phyloP scores from a whole-genome alignment of 116 monocot genomes.

The Zostera marina region DNA sequence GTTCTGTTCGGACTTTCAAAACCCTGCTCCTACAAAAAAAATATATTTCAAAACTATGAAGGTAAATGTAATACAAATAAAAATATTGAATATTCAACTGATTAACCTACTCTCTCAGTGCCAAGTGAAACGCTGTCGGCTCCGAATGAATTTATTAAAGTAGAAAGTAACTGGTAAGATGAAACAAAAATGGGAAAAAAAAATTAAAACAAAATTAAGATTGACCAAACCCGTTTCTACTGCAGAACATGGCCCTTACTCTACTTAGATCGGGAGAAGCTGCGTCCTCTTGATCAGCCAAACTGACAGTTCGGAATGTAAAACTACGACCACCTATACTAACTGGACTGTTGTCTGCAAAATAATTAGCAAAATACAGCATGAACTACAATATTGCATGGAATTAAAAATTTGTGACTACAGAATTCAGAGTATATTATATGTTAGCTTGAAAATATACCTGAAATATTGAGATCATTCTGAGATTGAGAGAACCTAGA shows the following conservation, averaged over 20 bases:
- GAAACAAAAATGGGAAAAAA: neutral
- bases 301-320: conserved; percentile 64
- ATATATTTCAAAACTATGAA: neutral
- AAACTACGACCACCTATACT: conserved; percentile 24
- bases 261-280: conserved; percentile 33
- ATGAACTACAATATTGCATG: neutral
- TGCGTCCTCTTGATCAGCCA: conserved; percentile 37
- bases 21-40: conserved; percentile 23
- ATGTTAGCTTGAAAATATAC: too few relatives aligned
- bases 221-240: too few relatives aligned
- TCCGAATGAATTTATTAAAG: conserved; percentile 16
- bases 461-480: too few relatives aligned
- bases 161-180: conserved; percentile 17
- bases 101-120: conserved; percentile 7
- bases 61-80: neutral
- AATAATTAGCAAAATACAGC: neutral
- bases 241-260: conserved; percentile 15
- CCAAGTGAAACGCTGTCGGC: conserved; percentile 6
- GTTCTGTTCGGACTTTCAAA: conserved; percentile 25
- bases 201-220: too few relatives aligned
- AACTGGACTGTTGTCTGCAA: conserved; percentile 31
- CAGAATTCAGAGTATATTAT: too few relatives aligned
- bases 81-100: neutral
- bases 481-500: neutral
- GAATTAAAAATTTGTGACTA: too few relatives aligned